Evolutionary conservation across 352 stramenopile genomes (phyloP).

Genomic region (Globisporangium heterothallicum): DNA sequence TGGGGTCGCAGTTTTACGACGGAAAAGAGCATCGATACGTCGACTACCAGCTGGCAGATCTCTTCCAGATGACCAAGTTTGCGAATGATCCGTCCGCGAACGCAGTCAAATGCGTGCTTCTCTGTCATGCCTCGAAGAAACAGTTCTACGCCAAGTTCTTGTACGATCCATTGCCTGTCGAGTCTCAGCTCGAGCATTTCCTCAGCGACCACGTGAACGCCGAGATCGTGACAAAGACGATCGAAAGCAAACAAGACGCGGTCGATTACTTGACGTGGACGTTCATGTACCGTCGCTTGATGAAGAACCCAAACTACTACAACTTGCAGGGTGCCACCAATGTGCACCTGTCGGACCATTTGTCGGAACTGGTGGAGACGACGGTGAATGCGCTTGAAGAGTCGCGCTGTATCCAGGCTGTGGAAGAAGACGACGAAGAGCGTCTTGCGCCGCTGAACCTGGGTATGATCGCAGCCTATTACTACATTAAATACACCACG

Average conservation of each 20-base stretch:
- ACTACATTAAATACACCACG: slow-evolving; percentile 99
- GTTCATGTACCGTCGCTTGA: slow-evolving; percentile 97
- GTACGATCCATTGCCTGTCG: slow-evolving; percentile 98
- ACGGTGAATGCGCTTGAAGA: slow-evolving; percentile 96
- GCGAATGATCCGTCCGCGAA: slow-evolving; percentile 45
- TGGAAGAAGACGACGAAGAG: slow-evolving; percentile 90
- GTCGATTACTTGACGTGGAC: slow-evolving; percentile 99
- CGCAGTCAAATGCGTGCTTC: slow-evolving; percentile 92
- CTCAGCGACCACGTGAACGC: slow-evolving; percentile 99
- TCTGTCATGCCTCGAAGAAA: slow-evolving; percentile 97
- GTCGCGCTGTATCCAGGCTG: slow-evolving; percentile 94
- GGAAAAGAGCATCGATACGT: slow-evolving; percentile 93
- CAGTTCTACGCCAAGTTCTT: slow-evolving; percentile 98
- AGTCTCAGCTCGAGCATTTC: slow-evolving; percentile 98
- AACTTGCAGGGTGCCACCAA: slow-evolving; percentile 92
- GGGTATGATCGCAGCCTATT: slow-evolving; percentile 99
- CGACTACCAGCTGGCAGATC: slow-evolving; percentile 95
- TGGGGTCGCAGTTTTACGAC: slow-evolving; percentile 98
- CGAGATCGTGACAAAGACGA: slow-evolving; percentile 98
- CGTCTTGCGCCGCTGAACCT: slow-evolving; percentile 96
- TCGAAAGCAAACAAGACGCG: slow-evolving; percentile 98
- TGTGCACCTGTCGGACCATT: slow-evolving; percentile 95
- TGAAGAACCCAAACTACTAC: slow-evolving; percentile 99
- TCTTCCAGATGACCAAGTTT: slow-evolving; percentile 98
- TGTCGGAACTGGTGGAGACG: slow-evolving; percentile 98